Evolutionary conservation across 2,329 filamentous ascomycete genomes (phyloP).

Genomic region (Aspergillus cejpii): DNA sequence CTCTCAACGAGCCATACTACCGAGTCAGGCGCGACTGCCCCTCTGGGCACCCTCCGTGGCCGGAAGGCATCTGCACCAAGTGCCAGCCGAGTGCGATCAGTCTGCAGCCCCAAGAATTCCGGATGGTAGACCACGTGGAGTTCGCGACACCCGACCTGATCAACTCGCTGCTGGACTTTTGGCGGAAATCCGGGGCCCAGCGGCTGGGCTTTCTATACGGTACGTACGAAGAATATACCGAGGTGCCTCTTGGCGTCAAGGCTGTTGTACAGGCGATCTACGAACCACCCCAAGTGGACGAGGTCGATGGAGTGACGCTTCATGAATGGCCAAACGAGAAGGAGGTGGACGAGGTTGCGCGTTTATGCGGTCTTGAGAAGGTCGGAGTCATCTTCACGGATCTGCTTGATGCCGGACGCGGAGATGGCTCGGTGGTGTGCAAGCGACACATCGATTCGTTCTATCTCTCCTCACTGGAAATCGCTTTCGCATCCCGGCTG

Average conservation of each 20-base stretch:
- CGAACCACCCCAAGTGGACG: constrained; percentile 84
- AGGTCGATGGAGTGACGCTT: constrained; percentile 79
- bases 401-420: constrained; percentile 70
- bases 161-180: constrained; percentile 84
- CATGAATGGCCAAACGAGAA: constrained; percentile 79
- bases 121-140: constrained; percentile 97
- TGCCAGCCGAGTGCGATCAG: constrained; percentile 97
- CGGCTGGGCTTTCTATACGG: constrained; percentile 88
- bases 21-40: constrained; percentile 84
- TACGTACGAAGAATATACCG: constrained; percentile 79
- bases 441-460: constrained; percentile 95
- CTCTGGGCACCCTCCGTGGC: constrained; percentile 86
- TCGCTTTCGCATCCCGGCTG: constrained; percentile 78
- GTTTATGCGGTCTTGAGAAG: constrained; percentile 74
- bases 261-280: constrained; percentile 96
- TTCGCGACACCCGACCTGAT: constrained; percentile 80
- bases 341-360: constrained; percentile 72
- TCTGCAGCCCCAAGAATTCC: constrained; percentile 83
- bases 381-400: constrained; percentile 95
- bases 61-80: constrained; percentile 94
- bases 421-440: constrained; percentile 82
- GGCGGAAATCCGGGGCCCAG: constrained; percentile 78
- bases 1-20: constrained; percentile 86
- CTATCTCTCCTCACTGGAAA: constrained; percentile 85
- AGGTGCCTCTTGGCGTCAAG: constrained; percentile 90